Evolutionary conservation across 176 grass and related monocot genomes (phyloP), one percentile per base, ranked within the genome.

Genomic region (Ampelocalamus luodianensis): DNA sequence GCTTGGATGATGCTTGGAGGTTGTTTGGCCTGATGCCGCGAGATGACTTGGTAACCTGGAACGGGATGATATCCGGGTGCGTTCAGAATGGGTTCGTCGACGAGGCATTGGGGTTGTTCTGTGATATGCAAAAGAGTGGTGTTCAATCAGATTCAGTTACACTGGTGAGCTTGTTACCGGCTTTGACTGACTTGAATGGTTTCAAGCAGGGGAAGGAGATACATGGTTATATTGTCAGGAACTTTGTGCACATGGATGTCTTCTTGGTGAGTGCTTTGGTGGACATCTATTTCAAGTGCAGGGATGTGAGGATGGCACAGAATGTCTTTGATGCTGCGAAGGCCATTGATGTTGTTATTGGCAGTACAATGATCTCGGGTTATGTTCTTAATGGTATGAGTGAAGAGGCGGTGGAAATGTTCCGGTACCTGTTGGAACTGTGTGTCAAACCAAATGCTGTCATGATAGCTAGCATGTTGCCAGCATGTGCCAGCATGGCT

Each of bases 261-360:
- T 97, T 94, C 87, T 84, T 97, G 88, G 89, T 91, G 66, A 95
- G 92, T 91, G 92, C 92, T 78, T 84, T 97, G 55, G 85, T 93
- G 8, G 95, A 95, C 79, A 84, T 95, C 23, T 95, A 97, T 85
- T 95, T 97, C 72, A 93, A 94, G 88, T 88, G 90, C 79, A 91
- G 88, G 67, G 79, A 90, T 75, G 85, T 92, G 42, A 82, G 53
- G 39, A 90, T 94, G 92, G 92, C 94, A 59, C 83, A 90, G 44
- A 92, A 92, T 56, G 86, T 97, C 3, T 97, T 90, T 87, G 67
- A 88, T 92, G 67, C 60, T 10, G 80, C 92, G 26, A 80, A 82
- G 83, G 38, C 81, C 12, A 79, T 88, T 0, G 94, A 97, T 92
- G 90, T 97, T 29, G 92, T 94, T 80, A 92, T 94, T 49, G 90